These are phyloP conservation scores for Lepidium campestre DNA, from an alignment of 441 rosid genomes.

Conservation along the genomic window DNA sequence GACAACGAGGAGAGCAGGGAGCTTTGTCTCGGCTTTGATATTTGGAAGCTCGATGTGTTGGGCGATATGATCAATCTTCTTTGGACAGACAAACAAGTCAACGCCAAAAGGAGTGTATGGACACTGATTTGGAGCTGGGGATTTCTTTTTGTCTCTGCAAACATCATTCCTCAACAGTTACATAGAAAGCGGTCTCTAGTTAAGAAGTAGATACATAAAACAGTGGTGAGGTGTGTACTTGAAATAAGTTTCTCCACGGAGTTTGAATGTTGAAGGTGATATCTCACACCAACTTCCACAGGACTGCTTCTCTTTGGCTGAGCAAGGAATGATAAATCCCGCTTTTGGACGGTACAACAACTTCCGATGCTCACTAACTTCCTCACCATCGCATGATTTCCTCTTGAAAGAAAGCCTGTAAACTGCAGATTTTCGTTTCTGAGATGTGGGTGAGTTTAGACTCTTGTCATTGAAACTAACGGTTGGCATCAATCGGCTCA, in stretches of 20 bases:
- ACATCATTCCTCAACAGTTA: conserved; percentile 22
- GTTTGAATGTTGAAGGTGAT: conserved; percentile 80
- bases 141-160: conserved; percentile 79
- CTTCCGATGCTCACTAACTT: conserved; percentile 47
- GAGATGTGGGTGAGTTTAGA: conserved; percentile 37
- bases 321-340: conserved; percentile 38
- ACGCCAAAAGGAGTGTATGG: conserved; percentile 76
- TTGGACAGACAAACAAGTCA: conserved; percentile 67
- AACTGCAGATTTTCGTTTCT: conserved; percentile 52
- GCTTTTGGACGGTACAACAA: conserved; percentile 55
- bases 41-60: conserved; percentile 83
- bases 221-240: conserved; percentile 38
- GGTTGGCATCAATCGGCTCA: conserved; percentile 52
- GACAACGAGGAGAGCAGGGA: conserved; percentile 77
- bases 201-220: neutral
- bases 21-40: conserved; percentile 46
- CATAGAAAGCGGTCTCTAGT: neutral
- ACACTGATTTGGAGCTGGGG: conserved; percentile 52
- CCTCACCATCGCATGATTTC: conserved; percentile 77
- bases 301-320: conserved; percentile 42
- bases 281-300: conserved; percentile 71
- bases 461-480: conserved; percentile 66
- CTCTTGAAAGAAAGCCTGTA: conserved; percentile 77
- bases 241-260: conserved; percentile 74
- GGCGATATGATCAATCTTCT: conserved; percentile 84